Percentiles rank a stretch among this genome's conserved stretches.
These are phyloP conservation scores for Kluyveromyces nonfermentans DNA, from an alignment of 805 yeast genomes.

Conservation along the genomic window DNA sequence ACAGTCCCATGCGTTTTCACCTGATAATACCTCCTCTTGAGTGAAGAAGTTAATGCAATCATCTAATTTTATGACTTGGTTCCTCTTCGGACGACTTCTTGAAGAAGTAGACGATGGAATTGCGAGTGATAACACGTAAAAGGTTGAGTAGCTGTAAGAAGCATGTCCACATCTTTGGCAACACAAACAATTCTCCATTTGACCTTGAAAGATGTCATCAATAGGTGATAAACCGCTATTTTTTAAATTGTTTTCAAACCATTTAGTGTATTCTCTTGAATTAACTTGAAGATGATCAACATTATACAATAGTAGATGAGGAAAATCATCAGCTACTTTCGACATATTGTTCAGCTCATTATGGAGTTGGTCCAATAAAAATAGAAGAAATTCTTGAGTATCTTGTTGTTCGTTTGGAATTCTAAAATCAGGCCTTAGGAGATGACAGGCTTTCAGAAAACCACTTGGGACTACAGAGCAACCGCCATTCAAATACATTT, in stretches of 20 bases:
- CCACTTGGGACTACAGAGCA: conserved; percentile 56
- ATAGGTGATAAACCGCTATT: conserved; percentile 61
- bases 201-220: conserved; percentile 62
- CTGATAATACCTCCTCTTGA: conserved; percentile 51
- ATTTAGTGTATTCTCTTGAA: conserved; percentile 45
- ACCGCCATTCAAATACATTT: conserved; percentile 50
- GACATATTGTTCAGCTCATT: conserved; percentile 45
- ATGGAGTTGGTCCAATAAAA: conserved; percentile 58
- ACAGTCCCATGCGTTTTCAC: conserved; percentile 80
- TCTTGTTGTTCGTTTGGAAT: conserved; percentile 76
- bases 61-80: conserved; percentile 39
- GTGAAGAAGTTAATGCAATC: conserved; percentile 58
- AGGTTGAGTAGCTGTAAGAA: conserved; percentile 51
- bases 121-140: conserved; percentile 53
- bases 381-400: conserved; percentile 65
- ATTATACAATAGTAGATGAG: conserved; percentile 31
- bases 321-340: conserved; percentile 31
- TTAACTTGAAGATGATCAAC: conserved; percentile 19
- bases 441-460: conserved; percentile 43
- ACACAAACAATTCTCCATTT: conserved; percentile 51
- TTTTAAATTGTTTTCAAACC: conserved; percentile 46
- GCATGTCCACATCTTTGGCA: conserved; percentile 59
- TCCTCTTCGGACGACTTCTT: conserved; percentile 19
- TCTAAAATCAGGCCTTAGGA: conserved; percentile 53
- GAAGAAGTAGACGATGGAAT: conserved; percentile 36